phyloP scores from a whole-genome alignment of 345 rosid species.

The Angophora floribunda region DNA sequence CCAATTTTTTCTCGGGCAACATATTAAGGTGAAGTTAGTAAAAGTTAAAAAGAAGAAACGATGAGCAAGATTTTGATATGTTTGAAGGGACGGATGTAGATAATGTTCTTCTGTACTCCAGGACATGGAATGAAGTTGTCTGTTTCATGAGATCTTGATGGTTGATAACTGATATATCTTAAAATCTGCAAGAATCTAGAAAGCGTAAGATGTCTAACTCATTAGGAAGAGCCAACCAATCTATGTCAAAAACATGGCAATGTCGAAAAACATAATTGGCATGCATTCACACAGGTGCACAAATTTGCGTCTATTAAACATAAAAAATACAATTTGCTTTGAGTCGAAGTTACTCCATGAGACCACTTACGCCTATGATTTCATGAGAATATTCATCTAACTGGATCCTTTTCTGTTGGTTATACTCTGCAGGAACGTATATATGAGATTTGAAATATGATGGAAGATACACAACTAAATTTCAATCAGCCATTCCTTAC shows the following conservation, averaged over 20 bases:
- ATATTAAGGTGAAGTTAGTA: background rate
- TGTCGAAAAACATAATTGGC: background rate
- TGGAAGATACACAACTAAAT: conserved; percentile 82
- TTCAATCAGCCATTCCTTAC: conserved; percentile 74
- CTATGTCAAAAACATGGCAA: background rate
- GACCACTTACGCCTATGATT: background rate
- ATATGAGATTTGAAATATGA: conserved; percentile 25
- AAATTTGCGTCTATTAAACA: background rate
- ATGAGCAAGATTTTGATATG: background rate
- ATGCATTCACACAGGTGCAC: background rate
- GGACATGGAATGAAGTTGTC: background rate
- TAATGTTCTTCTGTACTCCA: background rate
- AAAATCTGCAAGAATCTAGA: background rate
- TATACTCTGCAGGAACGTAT: background rate
- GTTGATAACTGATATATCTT: background rate
- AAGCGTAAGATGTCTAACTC: background rate
- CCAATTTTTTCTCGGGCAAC: background rate
- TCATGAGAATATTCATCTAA: background rate
- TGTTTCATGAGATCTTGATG: background rate
- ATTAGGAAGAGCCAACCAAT: background rate
- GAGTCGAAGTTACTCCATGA: background rate
- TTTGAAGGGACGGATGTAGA: background rate
- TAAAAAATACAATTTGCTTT: background rate
- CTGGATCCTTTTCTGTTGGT: background rate
- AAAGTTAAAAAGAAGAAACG: background rate